A percentile compares a stretch with the other conserved stretches of the same genome.
phyloP scores from a whole-genome alignment of 177 flowering plant genomes.

The Telopea speciosissima region DNA sequence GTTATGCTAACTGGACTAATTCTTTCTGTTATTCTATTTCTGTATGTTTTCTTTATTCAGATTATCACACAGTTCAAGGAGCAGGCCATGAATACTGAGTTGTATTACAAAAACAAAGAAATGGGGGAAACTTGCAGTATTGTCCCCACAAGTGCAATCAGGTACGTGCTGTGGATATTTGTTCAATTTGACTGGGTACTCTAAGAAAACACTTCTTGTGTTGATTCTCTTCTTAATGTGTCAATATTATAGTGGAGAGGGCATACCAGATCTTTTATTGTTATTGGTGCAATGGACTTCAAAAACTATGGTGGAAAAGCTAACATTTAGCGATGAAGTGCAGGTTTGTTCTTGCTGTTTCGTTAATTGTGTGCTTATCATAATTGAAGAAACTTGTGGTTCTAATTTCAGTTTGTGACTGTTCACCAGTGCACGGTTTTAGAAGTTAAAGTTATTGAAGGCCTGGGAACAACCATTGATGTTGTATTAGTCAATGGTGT shows the following conservation, averaged over 20 bases:
- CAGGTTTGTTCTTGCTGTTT: conserved; percentile 44
- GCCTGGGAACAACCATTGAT: conserved; percentile 97
- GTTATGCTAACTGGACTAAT: neutral
- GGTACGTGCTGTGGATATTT: conserved; percentile 25
- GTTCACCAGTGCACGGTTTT: conserved; percentile 83
- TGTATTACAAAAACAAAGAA: conserved; percentile 89
- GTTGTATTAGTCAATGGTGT: conserved; percentile 94
- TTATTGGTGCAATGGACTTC: conserved; percentile 84
- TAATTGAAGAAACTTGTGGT: neutral
- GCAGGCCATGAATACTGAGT: conserved; percentile 86
- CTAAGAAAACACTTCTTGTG: neutral
- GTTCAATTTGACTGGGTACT: neutral
- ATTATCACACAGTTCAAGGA: conserved; percentile 74
- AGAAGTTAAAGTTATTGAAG: conserved; percentile 97
- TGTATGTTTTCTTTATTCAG: conserved; percentile 26
- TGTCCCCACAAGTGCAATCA: conserved; percentile 96
- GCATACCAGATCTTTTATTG: conserved; percentile 82
- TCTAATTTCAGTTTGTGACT: conserved; percentile 5
- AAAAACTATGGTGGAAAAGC: conserved; percentile 90
- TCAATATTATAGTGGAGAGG: conserved; percentile 75
- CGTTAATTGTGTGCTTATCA: neutral
- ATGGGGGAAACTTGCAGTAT: conserved; percentile 89
- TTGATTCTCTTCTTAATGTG: neutral
- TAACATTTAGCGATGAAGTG: conserved; percentile 68
- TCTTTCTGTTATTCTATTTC: no score